These are phyloP conservation scores for Micractinium conductrix DNA, from an alignment of 139 green algal genomes.

Conservation along the genomic window DNA sequence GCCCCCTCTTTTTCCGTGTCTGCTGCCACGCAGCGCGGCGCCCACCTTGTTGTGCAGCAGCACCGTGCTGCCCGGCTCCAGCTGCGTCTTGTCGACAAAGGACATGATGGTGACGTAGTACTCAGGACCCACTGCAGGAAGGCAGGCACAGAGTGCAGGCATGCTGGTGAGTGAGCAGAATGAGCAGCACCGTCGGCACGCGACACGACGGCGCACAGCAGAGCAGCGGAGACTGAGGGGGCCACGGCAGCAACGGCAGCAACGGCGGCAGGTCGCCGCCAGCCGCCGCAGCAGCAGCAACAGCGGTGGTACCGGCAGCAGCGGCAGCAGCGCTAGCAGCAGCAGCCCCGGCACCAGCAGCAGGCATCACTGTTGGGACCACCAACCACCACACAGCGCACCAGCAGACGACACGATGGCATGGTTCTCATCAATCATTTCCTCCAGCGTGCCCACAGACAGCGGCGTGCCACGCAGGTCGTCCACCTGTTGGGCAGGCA, in stretches of 20 bases:
- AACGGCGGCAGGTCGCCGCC: too few relatives aligned
- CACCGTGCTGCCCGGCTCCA: slow-evolving; percentile 98
- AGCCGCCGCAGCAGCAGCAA: too few relatives aligned
- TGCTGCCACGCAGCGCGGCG: too few relatives aligned
- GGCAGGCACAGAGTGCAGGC: slow-evolving; percentile 52
- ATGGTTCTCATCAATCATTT: slow-evolving; percentile 99
- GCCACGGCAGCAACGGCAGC: too few relatives aligned
- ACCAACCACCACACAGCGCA: too few relatives aligned
- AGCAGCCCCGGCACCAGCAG: too few relatives aligned
- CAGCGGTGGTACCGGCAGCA: too few relatives aligned
- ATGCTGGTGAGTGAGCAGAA: too few relatives aligned
- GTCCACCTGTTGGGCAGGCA: slow-evolving; percentile 80
- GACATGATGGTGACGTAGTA: slow-evolving; percentile 99
- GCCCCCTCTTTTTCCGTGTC: too few relatives aligned
- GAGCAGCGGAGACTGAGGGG: slow-evolving; percentile 87
- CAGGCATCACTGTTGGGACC: too few relatives aligned
- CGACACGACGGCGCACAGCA: background rate
- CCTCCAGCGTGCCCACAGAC: slow-evolving; percentile 95
- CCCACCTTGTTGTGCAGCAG: slow-evolving; percentile 97
- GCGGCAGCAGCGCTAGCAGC: too few relatives aligned
- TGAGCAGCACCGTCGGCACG: too few relatives aligned
- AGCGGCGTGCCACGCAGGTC: slow-evolving; percentile 95
- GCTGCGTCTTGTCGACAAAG: slow-evolving; percentile 98
- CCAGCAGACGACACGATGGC: slow-evolving; percentile 24
- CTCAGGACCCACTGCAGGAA: slow-evolving; percentile 92